These are phyloP conservation scores for Nidularia sp. DNA, from an alignment of 768 basidiomycete species.

Conservation along the genomic window DNA sequence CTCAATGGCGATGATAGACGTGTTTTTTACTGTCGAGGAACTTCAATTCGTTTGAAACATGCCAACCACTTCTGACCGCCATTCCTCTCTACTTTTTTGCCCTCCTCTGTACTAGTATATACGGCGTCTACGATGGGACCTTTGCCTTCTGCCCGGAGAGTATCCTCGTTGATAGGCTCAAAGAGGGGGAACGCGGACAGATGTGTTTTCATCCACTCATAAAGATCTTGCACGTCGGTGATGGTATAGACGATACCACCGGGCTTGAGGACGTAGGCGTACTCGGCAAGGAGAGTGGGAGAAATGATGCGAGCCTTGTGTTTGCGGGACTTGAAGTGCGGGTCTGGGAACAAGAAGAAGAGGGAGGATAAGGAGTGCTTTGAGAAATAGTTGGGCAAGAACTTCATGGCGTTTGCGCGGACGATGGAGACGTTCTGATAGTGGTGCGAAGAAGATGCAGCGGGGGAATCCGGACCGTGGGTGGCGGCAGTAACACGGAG, in stretches of 20 bases:
- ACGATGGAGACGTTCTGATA: conserved; percentile 92
- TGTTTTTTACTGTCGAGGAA: conserved; percentile 3
- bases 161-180: conserved; percentile 69
- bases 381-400: conserved; percentile 91
- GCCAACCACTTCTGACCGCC: conserved; percentile 88
- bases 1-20: no score
- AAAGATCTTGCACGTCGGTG: conserved; percentile 92
- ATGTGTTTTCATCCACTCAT: conserved; percentile 93
- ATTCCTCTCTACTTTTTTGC: conserved; percentile 94
- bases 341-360: conserved; percentile 99
- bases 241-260: conserved; percentile 98
- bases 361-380: conserved; percentile 89
- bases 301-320: conserved; percentile 99
- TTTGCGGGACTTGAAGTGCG: conserved; percentile 96
- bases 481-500: conserved; percentile 65
- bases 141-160: conserved; percentile 71
- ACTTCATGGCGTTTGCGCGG: conserved; percentile 98
- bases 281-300: conserved; percentile 94
- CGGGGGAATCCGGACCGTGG: conserved; percentile 22
- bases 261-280: conserved; percentile 87
- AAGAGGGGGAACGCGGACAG: conserved; percentile 88
- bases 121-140: conserved; percentile 80
- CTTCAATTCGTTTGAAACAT: conserved; percentile 72
- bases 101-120: conserved; percentile 88
- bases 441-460: conserved; percentile 28